Conservation (phyloP, 73 alveolate genomes). For the Stentor coeruleus region DNA sequence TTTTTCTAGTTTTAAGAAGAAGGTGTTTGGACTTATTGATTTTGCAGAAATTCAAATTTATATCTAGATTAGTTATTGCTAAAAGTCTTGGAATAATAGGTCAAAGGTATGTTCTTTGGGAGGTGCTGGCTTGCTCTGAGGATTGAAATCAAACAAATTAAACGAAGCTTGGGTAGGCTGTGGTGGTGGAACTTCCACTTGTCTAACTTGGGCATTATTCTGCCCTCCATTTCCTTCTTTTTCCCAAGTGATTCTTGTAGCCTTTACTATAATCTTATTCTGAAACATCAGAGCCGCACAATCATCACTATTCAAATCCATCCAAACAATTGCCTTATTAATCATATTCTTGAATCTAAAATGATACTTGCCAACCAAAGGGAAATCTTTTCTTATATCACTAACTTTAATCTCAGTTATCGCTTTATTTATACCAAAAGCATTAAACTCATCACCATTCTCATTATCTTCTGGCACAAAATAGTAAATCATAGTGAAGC, state of each 20-base stretch:
- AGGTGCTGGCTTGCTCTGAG: too few relatives aligned
- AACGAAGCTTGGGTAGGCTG: too few relatives aligned
- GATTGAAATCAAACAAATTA: too few relatives aligned
- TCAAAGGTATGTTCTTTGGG: too few relatives aligned
- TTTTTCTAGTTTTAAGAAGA: too few relatives aligned
- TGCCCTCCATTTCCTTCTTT: too few relatives aligned
- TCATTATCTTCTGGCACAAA: constrained; percentile 46
- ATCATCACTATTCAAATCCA: constrained; percentile 32
- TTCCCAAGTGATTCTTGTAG: constrained; percentile 29
- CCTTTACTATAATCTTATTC: constrained; percentile 30
- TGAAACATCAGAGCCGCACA: constrained; percentile 27
- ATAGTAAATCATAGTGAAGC: constrained; percentile 30
- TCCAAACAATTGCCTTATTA: constrained; percentile 28
- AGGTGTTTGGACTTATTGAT: too few relatives aligned
- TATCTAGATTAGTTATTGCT: too few relatives aligned
- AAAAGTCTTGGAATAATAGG: too few relatives aligned
- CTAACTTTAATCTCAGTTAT: constrained; percentile 20
- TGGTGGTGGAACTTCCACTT: too few relatives aligned
- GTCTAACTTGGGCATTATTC: too few relatives aligned
- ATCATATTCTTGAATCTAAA: constrained; percentile 35
- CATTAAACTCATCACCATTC: constrained; percentile 31
- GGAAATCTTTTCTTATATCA: constrained; percentile 35
- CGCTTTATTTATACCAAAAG: constrained; percentile 27
- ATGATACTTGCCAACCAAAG: constrained; percentile 38
- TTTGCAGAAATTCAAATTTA: too few relatives aligned